Evolutionary conservation across 768 basidiomycete genomes (phyloP), one percentile per base, ranked within the genome.

Genomic region (Lactarius pseudohatsudake): DNA sequence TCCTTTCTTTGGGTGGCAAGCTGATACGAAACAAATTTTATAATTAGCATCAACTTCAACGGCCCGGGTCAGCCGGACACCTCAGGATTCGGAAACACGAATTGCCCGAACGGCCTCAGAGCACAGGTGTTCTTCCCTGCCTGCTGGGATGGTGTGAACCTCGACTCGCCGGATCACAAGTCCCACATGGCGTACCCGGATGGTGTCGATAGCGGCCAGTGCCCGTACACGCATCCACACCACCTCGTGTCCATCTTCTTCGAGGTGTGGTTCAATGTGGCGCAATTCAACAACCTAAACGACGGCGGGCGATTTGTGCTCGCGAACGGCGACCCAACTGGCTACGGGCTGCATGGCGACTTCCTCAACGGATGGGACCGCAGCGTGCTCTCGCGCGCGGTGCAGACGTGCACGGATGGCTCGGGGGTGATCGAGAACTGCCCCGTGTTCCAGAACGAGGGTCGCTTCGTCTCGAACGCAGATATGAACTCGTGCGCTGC

Each of bases 181-280:
- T 74, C 73, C 13, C 79, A 80, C 72, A 74, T 79, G 70, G 74
- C 78, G 0, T 80, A 76, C 71, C 70, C 62, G 6, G 15, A 20
- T 50, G 30, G 60, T 28, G 30, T 61, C 30, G 47, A 61, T 41
- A 61, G 9, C 45, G 60, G 60, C 41, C 28, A n/a, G 28, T 61
- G 60, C 43, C 60, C 60, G 2, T 5, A 0, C 22, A 9, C 60
- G 20, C 60, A 61, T 11, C 60, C 60, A 9, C 7, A 81, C 28
- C 82, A 81, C 68, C 76, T 84, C 22, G 73, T 80, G 60, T 79
- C 79, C 68, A 71, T 81, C 30, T 81, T 81, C 60, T 75, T 80
- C 65, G 81, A 77, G 72, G 73, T 77, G 13, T 76, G 74, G 53
- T 79, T 72, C 74, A 68, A 72, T 55, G 72, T 72, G 13, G 65